Percentiles rank a stretch among this genome's conserved stretches.
These are phyloP conservation scores for Hypoxylon sp. DNA, from an alignment of 2,329 filamentous ascomycete genomes.

Conservation along the genomic window DNA sequence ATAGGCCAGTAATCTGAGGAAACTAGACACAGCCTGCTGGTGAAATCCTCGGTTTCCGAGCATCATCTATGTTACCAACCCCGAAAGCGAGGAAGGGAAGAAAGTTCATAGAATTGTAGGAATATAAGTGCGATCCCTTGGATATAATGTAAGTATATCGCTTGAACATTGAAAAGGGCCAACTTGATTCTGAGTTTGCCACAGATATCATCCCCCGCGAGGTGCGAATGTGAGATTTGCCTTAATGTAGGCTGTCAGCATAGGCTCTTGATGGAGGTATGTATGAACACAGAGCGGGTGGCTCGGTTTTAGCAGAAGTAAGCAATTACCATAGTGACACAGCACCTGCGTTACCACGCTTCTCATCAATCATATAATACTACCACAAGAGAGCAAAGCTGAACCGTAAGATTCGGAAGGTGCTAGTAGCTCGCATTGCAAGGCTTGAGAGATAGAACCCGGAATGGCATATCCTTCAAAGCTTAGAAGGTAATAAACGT, in stretches of 20 bases:
- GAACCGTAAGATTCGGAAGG: neutral
- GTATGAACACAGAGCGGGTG: no score
- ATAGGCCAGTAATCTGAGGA: neutral
- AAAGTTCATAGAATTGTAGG: neutral
- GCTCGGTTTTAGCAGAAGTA: neutral
- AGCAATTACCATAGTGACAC: neutral
- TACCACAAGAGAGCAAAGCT: neutral
- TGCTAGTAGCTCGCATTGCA: neutral
- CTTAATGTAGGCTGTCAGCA: no score
- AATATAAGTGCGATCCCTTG: no score
- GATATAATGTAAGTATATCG: no score
- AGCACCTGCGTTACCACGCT: neutral
- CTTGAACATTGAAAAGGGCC: no score
- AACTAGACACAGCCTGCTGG: neutral
- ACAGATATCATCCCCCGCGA: no score
- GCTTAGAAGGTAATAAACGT: no score
- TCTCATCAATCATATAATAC: no score
- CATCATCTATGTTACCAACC: neutral
- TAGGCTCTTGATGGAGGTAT: no score
- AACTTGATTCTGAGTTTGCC: no score
- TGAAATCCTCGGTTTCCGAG: neutral
- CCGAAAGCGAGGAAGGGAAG: neutral
- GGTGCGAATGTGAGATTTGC: neutral
- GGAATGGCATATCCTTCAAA: no score
- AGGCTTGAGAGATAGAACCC: no score